phyloP scores from a whole-genome alignment of 345 rosid genomes.

The Boechera divaricarpa region DNA sequence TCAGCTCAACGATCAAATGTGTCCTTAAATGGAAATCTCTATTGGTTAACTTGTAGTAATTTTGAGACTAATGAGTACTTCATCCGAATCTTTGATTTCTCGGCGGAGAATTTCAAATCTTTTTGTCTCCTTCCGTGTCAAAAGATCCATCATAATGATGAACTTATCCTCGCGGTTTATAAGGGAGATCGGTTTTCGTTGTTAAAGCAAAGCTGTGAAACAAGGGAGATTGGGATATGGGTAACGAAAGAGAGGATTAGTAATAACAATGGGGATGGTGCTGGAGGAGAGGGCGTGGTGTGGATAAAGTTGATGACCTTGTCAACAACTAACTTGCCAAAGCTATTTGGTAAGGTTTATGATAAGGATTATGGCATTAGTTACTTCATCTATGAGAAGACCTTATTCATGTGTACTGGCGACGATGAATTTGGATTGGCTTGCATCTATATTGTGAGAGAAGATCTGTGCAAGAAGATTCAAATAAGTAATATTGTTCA shows the following conservation, averaged over 20 bases:
- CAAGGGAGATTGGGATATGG: not conserved
- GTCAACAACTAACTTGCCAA: not conserved
- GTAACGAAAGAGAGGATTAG: not conserved
- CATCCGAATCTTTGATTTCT: slow-evolving; percentile 23
- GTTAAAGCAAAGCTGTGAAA: not conserved
- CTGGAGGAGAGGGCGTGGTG: not conserved
- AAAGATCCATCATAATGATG: fast-evolving
- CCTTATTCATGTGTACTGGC: slow-evolving; percentile 2
- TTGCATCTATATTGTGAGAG: slow-evolving; percentile 19
- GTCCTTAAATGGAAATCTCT: slow-evolving; percentile 21
- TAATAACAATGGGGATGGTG: not conserved
- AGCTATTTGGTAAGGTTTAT: too few relatives aligned
- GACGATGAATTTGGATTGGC: not conserved
- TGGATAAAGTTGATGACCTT: slow-evolving; percentile 24
- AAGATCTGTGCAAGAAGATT: slow-evolving; percentile 13
- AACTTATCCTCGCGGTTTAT: not conserved
- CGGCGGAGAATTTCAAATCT: not conserved
- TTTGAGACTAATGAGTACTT: not conserved
- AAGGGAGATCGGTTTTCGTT: slow-evolving; percentile 18
- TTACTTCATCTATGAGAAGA: slow-evolving; percentile 25
- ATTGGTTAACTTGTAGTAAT: not conserved
- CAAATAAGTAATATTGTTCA: not conserved
- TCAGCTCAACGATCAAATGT: not conserved
- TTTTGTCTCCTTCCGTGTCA: slow-evolving; percentile 12
- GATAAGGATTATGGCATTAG: not conserved